Evolutionary conservation across 2,329 filamentous ascomycete genomes (phyloP), one percentile per base, ranked within the genome.

Genomic region (Diaporthe sp.): DNA sequence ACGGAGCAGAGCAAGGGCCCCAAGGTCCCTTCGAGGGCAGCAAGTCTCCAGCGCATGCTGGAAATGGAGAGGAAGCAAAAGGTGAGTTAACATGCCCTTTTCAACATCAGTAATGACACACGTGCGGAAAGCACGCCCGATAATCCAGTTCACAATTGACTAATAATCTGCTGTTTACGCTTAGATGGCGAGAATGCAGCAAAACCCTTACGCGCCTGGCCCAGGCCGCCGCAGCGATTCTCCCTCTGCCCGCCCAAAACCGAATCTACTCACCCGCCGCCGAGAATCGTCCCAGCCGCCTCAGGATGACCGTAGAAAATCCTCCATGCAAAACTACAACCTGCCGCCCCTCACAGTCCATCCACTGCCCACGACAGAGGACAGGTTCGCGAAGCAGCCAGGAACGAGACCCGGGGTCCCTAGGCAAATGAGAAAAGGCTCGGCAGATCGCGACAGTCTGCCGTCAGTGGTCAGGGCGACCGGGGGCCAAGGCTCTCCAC

Each of bases 31-130:
- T 77, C 82, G 69, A 83, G 83, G 78, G 84, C 84, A 76, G 86
- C 86, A 79, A 90, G 86, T 80, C 86, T 91, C 76, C 85, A 90
- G 80, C 86, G 84, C 74, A 91, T 92, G 89, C 84, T 91, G 65
- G 88, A 91, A 77, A 81, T 91, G 69, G 90, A 92, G 79, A 89
- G 88, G 79, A 85, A 85, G 79, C 86, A 84, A 81, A 90, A 89
- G 87, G 90, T 91, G 84, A 84, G 59, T 70, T 42, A 71, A 25
- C n/a, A 56, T 71, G 25, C 50, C 59, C 8, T 22, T 68, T 56
- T 44, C 70, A 32, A 55, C 51, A 65, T 55, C 47, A 73, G 58
- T 56, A 73, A 73, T 47, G 32, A 47, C 58, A 13, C 44, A 32
- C 32, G 42, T 19, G 56, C 32, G 12, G 61, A 25, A 44, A 35